These are phyloP conservation scores for Melocanna baccifera DNA, from an alignment of 176 grass and related monocot species.

Conservation along the genomic window DNA sequence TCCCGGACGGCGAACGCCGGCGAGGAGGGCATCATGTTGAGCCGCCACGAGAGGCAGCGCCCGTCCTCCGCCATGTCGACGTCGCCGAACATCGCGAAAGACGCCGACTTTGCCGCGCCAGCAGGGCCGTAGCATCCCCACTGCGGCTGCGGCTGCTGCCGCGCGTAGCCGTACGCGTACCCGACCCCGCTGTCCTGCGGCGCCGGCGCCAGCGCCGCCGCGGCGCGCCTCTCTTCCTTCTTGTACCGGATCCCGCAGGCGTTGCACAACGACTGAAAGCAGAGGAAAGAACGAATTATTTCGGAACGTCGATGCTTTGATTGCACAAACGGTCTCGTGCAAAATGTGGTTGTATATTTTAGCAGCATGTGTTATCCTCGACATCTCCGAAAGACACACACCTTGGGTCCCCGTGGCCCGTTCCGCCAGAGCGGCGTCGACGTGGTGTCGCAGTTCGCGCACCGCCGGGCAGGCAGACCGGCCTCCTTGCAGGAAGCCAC, in stretches of 20 bases:
- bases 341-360: background rate
- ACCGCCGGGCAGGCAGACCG: slow-evolving; percentile 35
- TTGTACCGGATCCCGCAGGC: slow-evolving; percentile 89
- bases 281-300: background rate
- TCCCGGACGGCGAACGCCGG: slow-evolving; percentile 56
- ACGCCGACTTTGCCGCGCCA: slow-evolving; percentile 11
- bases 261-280: slow-evolving; percentile 74
- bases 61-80: slow-evolving; percentile 29
- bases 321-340: background rate
- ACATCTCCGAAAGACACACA: background rate
- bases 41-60: slow-evolving; percentile 56
- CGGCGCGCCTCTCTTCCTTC: slow-evolving; percentile 78
- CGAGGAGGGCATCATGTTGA: slow-evolving; percentile 50
- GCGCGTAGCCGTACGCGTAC: slow-evolving; percentile 44
- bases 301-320: background rate
- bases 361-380: background rate
- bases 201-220: slow-evolving; percentile 30
- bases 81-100: slow-evolving; percentile 35
- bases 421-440: slow-evolving; percentile 91
- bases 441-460: slow-evolving; percentile 79
- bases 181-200: background rate
- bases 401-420: slow-evolving; percentile 79
- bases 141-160: slow-evolving; percentile 16
- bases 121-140: slow-evolving; percentile 64
- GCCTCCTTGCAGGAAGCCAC: background rate